Base-by-base conservation (phyloP, 176 grass and related monocot species). In the bread wheat (Triticum aestivum) region DNA sequence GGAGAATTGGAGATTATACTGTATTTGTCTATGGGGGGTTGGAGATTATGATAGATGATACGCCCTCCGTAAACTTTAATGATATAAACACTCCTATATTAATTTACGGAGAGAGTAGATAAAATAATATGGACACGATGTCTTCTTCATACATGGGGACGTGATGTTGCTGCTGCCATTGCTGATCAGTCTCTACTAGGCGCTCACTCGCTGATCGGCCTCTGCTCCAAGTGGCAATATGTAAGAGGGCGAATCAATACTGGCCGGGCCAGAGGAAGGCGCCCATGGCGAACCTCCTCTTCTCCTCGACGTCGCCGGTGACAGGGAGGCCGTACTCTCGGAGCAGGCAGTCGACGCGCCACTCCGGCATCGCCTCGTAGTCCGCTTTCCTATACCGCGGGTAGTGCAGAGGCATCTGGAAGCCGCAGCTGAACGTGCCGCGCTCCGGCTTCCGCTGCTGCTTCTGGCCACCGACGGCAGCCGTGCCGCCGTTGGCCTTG, bases 291-390 rank as follows among this genome's bases (percentile, higher is more conserved):
- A 93, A 96, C 9, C 84, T 34, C 51, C 94, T 61, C 91, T 96
- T 93, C 30, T 81, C 42, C 30, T 89, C 84, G 61, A 96, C 72
- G 39, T 87, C 88, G 59, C 91, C 94, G 3, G 56, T 61, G 27
- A 83, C 89, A 11, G 86, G 89, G 73, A 96, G 87, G 67, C 94
- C 91, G 47, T 96, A 96, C 87, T 96, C 94, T 9, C 47, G 88
- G 61, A 94, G 88, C 15, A 97, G 84, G 88, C 84, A 80, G 85
- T 97, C 80, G 24, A 97, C n/a, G 77, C 85, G 84, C 92, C 90
- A 94, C 86, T 97, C 94, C 32, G 90, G 90, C 94, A 97, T 97
- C 52, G 73, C 66, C 88, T 97, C 94, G 84, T 97, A 97, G 74
- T 94, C 92, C 41, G 86, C 92, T 70, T 70, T 94, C 78, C 33